A percentile compares a stretch with the other conserved stretches of the same genome.
These are phyloP conservation scores for Annulohypoxylon nitens DNA, from an alignment of 495 filamentous ascomycete genomes.

Conservation along the genomic window DNA sequence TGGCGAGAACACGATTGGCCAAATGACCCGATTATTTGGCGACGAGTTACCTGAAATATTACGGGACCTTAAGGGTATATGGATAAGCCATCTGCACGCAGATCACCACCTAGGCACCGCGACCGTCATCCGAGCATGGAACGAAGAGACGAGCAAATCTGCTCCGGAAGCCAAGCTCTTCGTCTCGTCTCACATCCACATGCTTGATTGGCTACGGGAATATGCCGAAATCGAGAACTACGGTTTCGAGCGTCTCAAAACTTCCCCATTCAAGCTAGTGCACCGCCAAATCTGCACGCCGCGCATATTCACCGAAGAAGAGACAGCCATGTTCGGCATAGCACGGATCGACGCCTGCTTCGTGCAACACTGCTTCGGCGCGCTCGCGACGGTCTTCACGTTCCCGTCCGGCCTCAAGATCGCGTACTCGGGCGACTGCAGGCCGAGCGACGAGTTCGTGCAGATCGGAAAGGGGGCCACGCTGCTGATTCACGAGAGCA, in stretches of 20 bases:
- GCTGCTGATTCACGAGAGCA: slow-evolving; percentile 93
- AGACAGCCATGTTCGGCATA: slow-evolving; percentile 55
- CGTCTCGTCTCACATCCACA: slow-evolving; percentile 72
- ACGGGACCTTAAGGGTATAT: slow-evolving; percentile 83
- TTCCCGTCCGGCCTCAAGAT: slow-evolving; percentile 86
- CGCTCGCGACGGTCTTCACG: slow-evolving; percentile 80
- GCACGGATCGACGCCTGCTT: slow-evolving; percentile 66
- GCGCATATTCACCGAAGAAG: slow-evolving; percentile 31
- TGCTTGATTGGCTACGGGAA: slow-evolving; percentile 81
- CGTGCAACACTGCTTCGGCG: slow-evolving; percentile 83
- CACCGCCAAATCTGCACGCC: slow-evolving; percentile 6
- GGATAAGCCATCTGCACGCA: slow-evolving; percentile 95
- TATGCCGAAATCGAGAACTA: slow-evolving; percentile 82
- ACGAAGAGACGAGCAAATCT: slow-evolving; percentile 60
- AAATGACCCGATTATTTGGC: slow-evolving; percentile 80
- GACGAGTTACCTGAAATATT: slow-evolving; percentile 76
- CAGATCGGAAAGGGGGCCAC: slow-evolving; percentile 79
- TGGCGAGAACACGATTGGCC: slow-evolving; percentile 94
- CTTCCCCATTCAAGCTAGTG: slow-evolving; percentile 35
- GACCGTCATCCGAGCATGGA: slow-evolving; percentile 83
- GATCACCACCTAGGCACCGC: slow-evolving; percentile 93
- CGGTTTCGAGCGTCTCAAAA: slow-evolving; percentile 67
- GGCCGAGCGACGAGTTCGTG: slow-evolving; percentile 78
- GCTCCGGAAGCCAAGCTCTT: slow-evolving; percentile 42
- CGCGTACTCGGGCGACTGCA: slow-evolving; percentile 92